Conservation (phyloP, 2,329 filamentous ascomycete genomes). For the Colletotrichum incanum region DNA sequence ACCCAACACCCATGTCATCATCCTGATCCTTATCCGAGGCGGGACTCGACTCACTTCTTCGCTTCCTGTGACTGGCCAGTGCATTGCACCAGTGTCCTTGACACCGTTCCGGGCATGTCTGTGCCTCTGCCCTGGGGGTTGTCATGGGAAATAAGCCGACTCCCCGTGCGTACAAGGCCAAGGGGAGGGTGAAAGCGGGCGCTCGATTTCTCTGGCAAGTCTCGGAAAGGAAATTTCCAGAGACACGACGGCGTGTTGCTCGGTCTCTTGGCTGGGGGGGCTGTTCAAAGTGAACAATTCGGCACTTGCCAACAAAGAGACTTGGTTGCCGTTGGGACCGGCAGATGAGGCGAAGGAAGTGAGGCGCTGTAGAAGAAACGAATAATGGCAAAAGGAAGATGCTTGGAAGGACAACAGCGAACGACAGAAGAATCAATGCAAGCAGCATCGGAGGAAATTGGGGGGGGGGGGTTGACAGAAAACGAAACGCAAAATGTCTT, state of each 20-base stretch:
- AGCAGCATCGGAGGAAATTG: not conserved
- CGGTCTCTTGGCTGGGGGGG: conserved; percentile 1
- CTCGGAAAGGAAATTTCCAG: not conserved
- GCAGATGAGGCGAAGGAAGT: conserved; percentile 10
- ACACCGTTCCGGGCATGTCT: not conserved
- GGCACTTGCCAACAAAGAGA: conserved; percentile 34
- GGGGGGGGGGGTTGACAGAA: not conserved
- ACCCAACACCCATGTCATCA: conserved; percentile 1
- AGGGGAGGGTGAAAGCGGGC: conserved; percentile 1
- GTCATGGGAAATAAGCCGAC: not conserved
- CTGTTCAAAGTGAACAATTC: conserved; percentile 14
- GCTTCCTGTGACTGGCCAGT: conserved; percentile 1
- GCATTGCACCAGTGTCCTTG: conserved; percentile 9
- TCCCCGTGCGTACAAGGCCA: not conserved
- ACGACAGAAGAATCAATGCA: not conserved
- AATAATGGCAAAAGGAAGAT: not conserved
- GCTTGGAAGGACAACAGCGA: not conserved
- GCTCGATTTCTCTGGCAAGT: not conserved
- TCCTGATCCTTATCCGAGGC: not conserved
- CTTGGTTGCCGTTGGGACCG: conserved; percentile 14
- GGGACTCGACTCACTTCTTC: conserved; percentile 16
- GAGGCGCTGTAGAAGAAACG: conserved; percentile 12
- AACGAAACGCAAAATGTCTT: conserved; percentile 15
- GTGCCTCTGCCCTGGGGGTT: conserved; percentile 10
- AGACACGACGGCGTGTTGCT: conserved; percentile 7